Base-by-base conservation (phyloP, 2,329 filamentous ascomycete species). In the Coniella vitis region DNA sequence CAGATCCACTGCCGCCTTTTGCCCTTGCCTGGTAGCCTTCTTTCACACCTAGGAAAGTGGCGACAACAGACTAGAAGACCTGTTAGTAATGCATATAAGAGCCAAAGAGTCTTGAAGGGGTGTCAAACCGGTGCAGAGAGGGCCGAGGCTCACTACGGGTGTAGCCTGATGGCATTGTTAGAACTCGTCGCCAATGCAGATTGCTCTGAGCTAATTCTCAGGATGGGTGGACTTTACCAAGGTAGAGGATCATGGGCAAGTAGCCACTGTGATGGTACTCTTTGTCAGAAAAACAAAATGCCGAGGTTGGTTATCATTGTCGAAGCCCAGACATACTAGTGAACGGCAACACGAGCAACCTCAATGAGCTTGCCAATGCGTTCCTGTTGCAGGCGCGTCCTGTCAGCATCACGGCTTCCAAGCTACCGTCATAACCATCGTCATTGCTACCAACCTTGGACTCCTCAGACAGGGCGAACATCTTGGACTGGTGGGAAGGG, bases 361-460 rank as follows among this genome's bases (percentile, higher is more conserved):
- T 97, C 93, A 68, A 98, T 93, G 73, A 97, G 79, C 77, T 90
- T 91, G 64, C 87, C 84, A 71, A 98, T 95, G 77, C 93, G 90
- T 84, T 98, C 93, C 91, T 96, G 61, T 58, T 45, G 21, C 44
- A 34, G 25, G 38, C 25, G 10, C 25, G 10, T 16, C 32, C 32
- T 29, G 32, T 53, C 40, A 53, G 48, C 32, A 4, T 19, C 17
- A 35, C 8, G 16, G 21, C 32, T 29, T 12, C 14, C 29, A 21
- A 25, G 19, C 38, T 22, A 32, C 8, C 31, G 20, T 51, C 37
- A 35, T 45, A 16, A 5, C 38, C 14, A 14, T 21, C 17, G 16
- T 17, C 14, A 19, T 14, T 16, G 38, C 16, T 37, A 42, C 66
- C 57, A 65, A 95, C 91, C 86, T 97, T 97, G 65, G 90, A 90